phyloP scores from a whole-genome alignment of 352 stramenopile species.

The Pythium dissotocum region DNA sequence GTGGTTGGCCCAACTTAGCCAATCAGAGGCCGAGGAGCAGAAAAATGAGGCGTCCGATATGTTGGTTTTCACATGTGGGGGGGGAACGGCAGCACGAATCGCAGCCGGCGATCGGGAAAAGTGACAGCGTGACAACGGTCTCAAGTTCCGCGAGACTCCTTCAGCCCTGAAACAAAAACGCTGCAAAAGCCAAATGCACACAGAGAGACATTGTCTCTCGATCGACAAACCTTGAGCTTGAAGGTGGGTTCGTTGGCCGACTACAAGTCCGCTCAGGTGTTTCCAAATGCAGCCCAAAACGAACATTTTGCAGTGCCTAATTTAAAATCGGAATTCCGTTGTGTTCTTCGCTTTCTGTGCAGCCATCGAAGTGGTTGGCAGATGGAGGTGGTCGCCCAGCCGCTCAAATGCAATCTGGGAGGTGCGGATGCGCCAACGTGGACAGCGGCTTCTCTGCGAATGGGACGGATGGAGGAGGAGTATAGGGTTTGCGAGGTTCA shows the following conservation, averaged over 20 bases:
- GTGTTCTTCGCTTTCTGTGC: slow-evolving; percentile 15
- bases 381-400: slow-evolving; percentile 8
- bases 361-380: slow-evolving; percentile 6
- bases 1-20: background rate
- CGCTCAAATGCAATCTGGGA: slow-evolving; percentile 1
- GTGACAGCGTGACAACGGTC: slow-evolving; percentile 22
- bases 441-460: background rate
- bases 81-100: no score
- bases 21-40: slow-evolving; percentile 3
- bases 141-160: slow-evolving; percentile 8
- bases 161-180: slow-evolving; percentile 14
- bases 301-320: background rate
- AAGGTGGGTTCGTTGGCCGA: background rate
- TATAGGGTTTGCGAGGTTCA: slow-evolving; percentile 9
- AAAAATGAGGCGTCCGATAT: background rate
- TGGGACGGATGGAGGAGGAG: background rate
- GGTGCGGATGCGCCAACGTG: background rate
- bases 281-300: slow-evolving; percentile 1
- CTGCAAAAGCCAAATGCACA: background rate
- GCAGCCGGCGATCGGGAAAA: background rate
- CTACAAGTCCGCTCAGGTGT: background rate
- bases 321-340: slow-evolving; percentile 17
- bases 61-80: background rate
- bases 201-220: background rate
- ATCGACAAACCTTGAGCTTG: background rate